These are phyloP conservation scores for Phytophthora melonis DNA, from an alignment of 352 stramenopile species.

Conservation along the genomic window DNA sequence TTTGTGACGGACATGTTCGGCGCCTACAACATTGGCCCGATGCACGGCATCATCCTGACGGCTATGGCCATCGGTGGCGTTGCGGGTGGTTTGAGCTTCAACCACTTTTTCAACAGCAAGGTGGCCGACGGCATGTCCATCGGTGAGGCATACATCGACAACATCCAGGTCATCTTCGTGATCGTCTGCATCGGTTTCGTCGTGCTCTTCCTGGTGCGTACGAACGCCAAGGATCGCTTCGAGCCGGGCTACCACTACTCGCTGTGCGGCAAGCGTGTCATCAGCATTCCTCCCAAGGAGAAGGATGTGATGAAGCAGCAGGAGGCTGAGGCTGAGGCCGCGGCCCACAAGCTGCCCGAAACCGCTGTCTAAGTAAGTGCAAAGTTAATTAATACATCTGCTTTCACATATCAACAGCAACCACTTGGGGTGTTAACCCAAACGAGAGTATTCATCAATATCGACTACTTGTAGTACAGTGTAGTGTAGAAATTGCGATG, in stretches of 20 bases:
- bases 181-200: conserved; percentile 68
- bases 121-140: conserved; percentile 50
- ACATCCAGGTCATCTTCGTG: conserved; percentile 79
- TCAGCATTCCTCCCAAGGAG: conserved; percentile 69
- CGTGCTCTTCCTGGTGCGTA: conserved; percentile 74
- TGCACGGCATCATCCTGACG: conserved; percentile 66
- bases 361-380: conserved; percentile 46
- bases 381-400: conserved; percentile 30
- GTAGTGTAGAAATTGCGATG: too few relatives aligned
- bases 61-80: conserved; percentile 79
- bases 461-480: background rate
- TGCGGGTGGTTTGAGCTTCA: conserved; percentile 81
- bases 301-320: conserved; percentile 39
- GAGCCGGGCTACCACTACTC: conserved; percentile 76
- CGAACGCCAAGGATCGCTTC: conserved; percentile 73
- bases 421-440: background rate
- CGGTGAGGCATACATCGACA: conserved; percentile 74
- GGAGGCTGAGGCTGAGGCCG: conserved; percentile 19
- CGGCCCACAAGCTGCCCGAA: conserved; percentile 27
- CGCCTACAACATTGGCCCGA: conserved; percentile 78
- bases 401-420: conserved; percentile 6
- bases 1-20: conserved; percentile 89
- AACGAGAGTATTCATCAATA: background rate
- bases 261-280: conserved; percentile 63
- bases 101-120: conserved; percentile 54